A percentile compares a stretch with the other conserved stretches of the same genome.
These are phyloP conservation scores for Cercospora zeae-maydis DNA, from an alignment of 2,329 filamentous ascomycete genomes.

Conservation along the genomic window DNA sequence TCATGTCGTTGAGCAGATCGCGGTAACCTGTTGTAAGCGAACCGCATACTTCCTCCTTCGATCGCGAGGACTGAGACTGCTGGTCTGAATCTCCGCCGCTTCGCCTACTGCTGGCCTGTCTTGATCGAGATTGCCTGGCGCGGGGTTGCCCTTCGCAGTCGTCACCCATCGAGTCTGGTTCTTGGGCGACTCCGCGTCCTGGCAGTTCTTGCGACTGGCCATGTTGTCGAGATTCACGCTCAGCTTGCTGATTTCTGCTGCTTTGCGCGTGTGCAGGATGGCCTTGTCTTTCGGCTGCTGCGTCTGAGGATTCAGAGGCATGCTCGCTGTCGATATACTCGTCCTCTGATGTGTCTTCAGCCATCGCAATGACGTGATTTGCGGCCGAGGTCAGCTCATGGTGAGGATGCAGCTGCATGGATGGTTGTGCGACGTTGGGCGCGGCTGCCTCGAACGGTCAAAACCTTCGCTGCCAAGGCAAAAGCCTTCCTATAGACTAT, in stretches of 20 bases:
- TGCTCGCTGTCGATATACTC: constrained; percentile 13
- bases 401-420: background rate
- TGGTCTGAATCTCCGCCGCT: constrained; percentile 9
- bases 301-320: constrained; percentile 9
- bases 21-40: constrained; percentile 39
- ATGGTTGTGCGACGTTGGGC: background rate
- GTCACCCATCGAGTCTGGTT: constrained; percentile 14
- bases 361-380: background rate
- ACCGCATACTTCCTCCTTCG: constrained; percentile 8
- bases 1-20: constrained; percentile 54
- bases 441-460: background rate
- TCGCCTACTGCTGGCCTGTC: constrained; percentile 10
- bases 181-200: constrained; percentile 13
- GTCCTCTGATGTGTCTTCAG: constrained; percentile 2
- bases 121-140: constrained; percentile 5
- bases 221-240: constrained; percentile 14
- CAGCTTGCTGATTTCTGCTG: constrained; percentile 13
- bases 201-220: constrained; percentile 9
- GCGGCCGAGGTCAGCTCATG: background rate
- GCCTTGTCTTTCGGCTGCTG: constrained; percentile 17
- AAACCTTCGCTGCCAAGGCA: background rate
- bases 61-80: constrained; percentile 11
- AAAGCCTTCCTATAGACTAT: background rate
- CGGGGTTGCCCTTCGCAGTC: constrained; percentile 11
- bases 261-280: constrained; percentile 5